Percentiles rank a stretch among this genome's conserved stretches.
These are phyloP conservation scores for Eruca vesicaria DNA, from an alignment of 441 rosid species.

Conservation along the genomic window DNA sequence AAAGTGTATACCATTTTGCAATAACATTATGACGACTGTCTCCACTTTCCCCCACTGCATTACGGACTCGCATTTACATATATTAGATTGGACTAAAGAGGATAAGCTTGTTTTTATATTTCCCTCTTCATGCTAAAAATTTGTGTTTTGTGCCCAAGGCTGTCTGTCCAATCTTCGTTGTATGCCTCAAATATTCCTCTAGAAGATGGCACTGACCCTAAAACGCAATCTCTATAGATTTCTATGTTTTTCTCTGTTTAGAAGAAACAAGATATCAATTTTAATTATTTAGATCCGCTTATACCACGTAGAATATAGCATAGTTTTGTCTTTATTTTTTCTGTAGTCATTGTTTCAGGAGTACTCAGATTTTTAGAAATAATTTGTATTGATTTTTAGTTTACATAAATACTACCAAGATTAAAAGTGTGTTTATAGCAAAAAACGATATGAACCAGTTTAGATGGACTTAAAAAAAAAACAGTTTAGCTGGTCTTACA, in stretches of 20 bases:
- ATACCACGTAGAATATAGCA: not conserved
- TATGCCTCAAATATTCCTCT: conserved; percentile 12
- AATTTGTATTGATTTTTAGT: not conserved
- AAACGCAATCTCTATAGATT: conserved; percentile 9
- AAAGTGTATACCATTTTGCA: conserved; percentile 27
- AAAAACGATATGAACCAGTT: not conserved
- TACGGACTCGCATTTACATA: not conserved
- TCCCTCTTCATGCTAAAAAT: not conserved
- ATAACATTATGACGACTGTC: conserved; percentile 32
- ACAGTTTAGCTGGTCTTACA: not conserved
- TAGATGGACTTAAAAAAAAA: not conserved
- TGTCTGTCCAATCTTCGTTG: conserved; percentile 16
- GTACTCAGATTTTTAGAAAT: not conserved
- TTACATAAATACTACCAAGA: not conserved
- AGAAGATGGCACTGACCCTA: conserved; percentile 21
- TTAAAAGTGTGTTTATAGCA: not conserved
- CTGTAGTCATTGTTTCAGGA: not conserved
- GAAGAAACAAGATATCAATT: not conserved
- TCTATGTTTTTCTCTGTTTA: conserved; percentile 14
- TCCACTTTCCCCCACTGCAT: conserved; percentile 36
- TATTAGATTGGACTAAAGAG: conserved; percentile 34
- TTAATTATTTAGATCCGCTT: not conserved
- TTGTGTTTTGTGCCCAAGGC: no score
- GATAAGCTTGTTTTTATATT: conserved; percentile 19
- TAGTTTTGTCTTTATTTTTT: not conserved